These are phyloP conservation scores for Eutrema heterophyllum DNA, from an alignment of 345 rosid genomes.

Conservation along the genomic window DNA sequence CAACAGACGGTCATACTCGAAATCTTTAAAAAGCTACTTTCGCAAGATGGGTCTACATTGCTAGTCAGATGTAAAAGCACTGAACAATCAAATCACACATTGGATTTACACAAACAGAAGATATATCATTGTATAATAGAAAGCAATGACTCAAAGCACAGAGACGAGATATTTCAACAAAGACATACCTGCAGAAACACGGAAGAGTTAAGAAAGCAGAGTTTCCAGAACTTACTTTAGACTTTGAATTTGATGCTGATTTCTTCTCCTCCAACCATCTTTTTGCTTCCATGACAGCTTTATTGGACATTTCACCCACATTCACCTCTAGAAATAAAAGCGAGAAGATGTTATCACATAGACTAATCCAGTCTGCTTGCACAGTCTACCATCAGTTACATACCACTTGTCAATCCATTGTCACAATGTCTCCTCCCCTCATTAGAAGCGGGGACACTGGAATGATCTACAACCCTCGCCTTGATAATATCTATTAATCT, in stretches of 20 bases:
- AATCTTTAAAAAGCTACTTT: background rate
- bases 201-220: slow-evolving; percentile 31
- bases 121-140: background rate
- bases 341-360: slow-evolving; percentile 16
- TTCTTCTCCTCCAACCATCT: slow-evolving; percentile 81
- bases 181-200: slow-evolving; percentile 39
- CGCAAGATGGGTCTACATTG: background rate
- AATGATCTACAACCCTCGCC: slow-evolving; percentile 59
- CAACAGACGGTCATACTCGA: background rate
- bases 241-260: slow-evolving; percentile 49
- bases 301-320: slow-evolving; percentile 39
- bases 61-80: background rate
- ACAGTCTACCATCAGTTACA: slow-evolving; percentile 28
- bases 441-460: slow-evolving; percentile 21
- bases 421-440: slow-evolving; percentile 24
- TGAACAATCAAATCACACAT: background rate
- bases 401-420: slow-evolving; percentile 36
- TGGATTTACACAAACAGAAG: background rate
- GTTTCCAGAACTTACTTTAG: slow-evolving; percentile 41
- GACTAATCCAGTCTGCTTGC: background rate
- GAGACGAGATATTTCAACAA: slow-evolving; percentile 5
- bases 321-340: slow-evolving; percentile 41
- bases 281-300: slow-evolving; percentile 70
- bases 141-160: background rate
- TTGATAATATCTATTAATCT: slow-evolving; percentile 60